Conservation (phyloP, 2,329 filamentous ascomycete species). For the Aspergillus nomiae region DNA sequence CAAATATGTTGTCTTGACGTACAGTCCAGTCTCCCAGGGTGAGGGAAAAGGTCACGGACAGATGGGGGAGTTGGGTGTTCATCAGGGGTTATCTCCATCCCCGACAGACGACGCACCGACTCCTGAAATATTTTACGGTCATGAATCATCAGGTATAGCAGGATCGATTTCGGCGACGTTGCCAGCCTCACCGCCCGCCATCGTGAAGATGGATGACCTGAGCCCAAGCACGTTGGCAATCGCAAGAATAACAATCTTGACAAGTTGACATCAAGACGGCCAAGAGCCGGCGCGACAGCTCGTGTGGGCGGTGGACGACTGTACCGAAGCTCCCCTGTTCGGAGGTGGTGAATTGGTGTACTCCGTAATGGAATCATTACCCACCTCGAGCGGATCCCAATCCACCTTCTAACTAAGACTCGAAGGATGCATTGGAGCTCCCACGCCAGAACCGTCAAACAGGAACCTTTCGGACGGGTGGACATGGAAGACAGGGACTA, state of each 20-base stretch:
- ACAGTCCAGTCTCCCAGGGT: not conserved
- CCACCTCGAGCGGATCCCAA: constrained; percentile 23
- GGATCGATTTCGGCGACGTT: not conserved
- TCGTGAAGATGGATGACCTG: not conserved
- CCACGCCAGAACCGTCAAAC: constrained; percentile 14
- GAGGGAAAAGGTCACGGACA: not conserved
- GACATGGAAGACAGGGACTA: constrained; percentile 6
- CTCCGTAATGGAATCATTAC: constrained; percentile 20
- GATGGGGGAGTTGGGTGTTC: not conserved
- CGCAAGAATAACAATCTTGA: not conserved
- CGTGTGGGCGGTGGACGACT: constrained; percentile 14
- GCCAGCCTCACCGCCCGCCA: not conserved
- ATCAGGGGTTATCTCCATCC: constrained; percentile 4
- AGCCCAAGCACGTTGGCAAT: not conserved
- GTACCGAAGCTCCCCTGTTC: constrained; percentile 13
- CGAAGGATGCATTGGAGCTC: constrained; percentile 12
- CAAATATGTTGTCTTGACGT: not conserved
- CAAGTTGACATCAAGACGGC: not conserved
- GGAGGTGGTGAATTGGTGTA: constrained; percentile 15
- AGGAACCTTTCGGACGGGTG: constrained; percentile 14
- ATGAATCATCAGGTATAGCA: not conserved
- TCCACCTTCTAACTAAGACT: constrained; percentile 14
- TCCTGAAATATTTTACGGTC: not conserved
- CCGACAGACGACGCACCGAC: not conserved
- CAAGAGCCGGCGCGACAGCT: constrained; percentile 13